Evolutionary conservation across 2,329 filamentous ascomycete species (phyloP).

Genomic region (Diaporthe vexans): DNA sequence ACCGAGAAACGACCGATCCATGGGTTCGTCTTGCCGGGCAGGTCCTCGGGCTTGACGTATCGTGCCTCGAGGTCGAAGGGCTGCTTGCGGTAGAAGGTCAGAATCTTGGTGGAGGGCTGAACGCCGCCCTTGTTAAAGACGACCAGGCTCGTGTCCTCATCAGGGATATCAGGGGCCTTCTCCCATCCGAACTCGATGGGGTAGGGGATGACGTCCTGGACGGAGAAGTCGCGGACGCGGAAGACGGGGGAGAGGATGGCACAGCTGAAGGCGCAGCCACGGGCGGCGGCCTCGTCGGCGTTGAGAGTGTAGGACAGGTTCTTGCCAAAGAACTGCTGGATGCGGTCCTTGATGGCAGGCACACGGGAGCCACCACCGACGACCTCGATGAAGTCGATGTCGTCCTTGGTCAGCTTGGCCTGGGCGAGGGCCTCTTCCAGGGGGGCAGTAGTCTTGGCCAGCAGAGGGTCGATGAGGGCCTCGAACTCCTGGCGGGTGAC

Average conservation of each 20-base stretch:
- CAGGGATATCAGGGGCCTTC: constrained; percentile 97
- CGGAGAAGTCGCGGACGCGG: constrained; percentile 97
- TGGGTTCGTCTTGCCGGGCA: constrained; percentile 91
- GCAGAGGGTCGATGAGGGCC: constrained; percentile 86
- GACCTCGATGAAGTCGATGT: constrained; percentile 94
- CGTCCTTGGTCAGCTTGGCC: constrained; percentile 89
- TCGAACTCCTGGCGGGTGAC: constrained; percentile 96
- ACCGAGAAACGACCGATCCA: constrained; percentile 99
- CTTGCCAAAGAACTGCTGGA: constrained; percentile 94
- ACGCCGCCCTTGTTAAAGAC: constrained; percentile 98
- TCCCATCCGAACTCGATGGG: constrained; percentile 99
- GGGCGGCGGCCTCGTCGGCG: constrained; percentile 96
- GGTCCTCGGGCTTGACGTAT: constrained; percentile 87
- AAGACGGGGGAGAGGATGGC: constrained; percentile 97
- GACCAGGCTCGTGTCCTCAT: constrained; percentile 96
- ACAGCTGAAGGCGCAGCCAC: constrained; percentile 97
- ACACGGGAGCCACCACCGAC: constrained; percentile 96
- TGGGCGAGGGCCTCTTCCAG: constrained; percentile 95
- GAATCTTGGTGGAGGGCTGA: constrained; percentile 98
- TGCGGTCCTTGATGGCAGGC: constrained; percentile 89
- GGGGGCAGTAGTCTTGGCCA: constrained; percentile 79
- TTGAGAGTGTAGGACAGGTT: constrained; percentile 94
- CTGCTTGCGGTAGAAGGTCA: constrained; percentile 99
- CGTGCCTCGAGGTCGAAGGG: constrained; percentile 95
- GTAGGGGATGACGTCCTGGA: constrained; percentile 98